Conservation (phyloP, 73 alveolate genomes). For the Paramecium primaurelia region DNA sequence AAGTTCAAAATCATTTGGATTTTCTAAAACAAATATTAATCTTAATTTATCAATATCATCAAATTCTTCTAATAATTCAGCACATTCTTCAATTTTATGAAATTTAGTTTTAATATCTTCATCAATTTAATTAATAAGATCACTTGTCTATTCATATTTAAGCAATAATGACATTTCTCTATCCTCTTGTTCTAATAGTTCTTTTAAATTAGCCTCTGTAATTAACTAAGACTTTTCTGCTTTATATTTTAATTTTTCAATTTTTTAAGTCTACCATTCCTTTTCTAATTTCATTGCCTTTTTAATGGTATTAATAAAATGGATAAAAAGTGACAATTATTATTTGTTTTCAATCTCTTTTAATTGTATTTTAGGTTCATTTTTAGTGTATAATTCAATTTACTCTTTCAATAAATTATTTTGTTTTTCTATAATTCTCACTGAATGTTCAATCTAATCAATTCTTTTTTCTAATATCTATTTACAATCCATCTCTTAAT, state of each 20-base stretch:
- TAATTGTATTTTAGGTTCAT: not conserved
- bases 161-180: not conserved
- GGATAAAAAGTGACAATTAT: not conserved
- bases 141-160: not conserved
- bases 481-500: not conserved
- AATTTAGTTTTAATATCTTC: not conserved
- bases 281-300: not conserved
- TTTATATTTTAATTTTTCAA: not conserved
- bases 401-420: not conserved
- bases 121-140: not conserved
- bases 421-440: not conserved
- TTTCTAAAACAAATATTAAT: constrained; percentile 4
- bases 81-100: constrained; percentile 46
- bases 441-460: not conserved
- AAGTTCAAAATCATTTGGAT: constrained; percentile 20
- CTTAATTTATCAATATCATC: constrained; percentile 45
- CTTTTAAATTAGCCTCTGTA: not conserved
- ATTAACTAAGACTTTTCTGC: not conserved
- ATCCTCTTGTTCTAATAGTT: not conserved
- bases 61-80: constrained; percentile 39
- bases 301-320: not conserved
- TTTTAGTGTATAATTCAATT: not conserved
- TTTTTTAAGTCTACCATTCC: constrained; percentile 25
- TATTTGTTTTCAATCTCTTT: constrained; percentile 1
- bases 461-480: not conserved